These are phyloP conservation scores for Sodiomyces alkalinus DNA, from an alignment of 2,329 filamentous ascomycete species.

Conservation along the genomic window DNA sequence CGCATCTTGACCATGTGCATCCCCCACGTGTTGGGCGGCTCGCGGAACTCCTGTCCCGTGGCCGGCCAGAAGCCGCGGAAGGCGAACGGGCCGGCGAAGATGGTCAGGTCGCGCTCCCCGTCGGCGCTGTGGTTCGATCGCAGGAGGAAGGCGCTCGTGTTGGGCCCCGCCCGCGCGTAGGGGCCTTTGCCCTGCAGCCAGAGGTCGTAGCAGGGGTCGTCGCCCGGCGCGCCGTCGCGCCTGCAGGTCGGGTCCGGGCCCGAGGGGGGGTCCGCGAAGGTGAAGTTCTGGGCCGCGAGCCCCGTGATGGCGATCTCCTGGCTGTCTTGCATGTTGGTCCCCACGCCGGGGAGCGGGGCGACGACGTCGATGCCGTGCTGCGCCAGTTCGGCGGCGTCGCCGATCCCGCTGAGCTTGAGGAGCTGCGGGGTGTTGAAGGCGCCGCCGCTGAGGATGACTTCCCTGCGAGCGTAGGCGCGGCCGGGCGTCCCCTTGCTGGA, in stretches of 20 bases:
- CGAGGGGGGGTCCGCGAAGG: constrained; percentile 5
- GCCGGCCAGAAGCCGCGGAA: constrained; percentile 17
- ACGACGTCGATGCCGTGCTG: constrained; percentile 27
- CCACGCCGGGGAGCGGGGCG: constrained; percentile 31
- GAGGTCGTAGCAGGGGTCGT: constrained; percentile 21
- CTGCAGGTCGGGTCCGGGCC: constrained; percentile 9
- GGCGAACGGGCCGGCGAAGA: constrained; percentile 36
- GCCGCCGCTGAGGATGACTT: constrained; percentile 34
- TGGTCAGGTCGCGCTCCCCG: constrained; percentile 34
- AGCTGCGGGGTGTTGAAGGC: constrained; percentile 35
- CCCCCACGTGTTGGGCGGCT: constrained; percentile 1
- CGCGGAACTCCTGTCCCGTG: constrained; percentile 2
- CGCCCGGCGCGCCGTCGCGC: constrained; percentile 15
- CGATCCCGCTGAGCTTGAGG: constrained; percentile 34
- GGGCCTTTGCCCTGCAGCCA: constrained; percentile 18
- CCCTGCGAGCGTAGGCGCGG: constrained; percentile 17
- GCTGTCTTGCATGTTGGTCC: constrained; percentile 32
- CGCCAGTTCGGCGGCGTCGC: constrained; percentile 23
- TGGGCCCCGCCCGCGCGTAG: constrained; percentile 9
- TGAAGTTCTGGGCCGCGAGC: constrained; percentile 12
- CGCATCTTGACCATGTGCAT: constrained; percentile 12
- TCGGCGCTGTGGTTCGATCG: constrained; percentile 13
- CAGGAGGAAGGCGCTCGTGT: constrained; percentile 1
- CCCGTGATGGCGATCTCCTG: constrained; percentile 15
- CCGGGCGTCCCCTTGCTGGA: constrained; percentile 8